phyloP scores from a whole-genome alignment of 2,329 filamentous ascomycete species.

The Pyrenophora teres region DNA sequence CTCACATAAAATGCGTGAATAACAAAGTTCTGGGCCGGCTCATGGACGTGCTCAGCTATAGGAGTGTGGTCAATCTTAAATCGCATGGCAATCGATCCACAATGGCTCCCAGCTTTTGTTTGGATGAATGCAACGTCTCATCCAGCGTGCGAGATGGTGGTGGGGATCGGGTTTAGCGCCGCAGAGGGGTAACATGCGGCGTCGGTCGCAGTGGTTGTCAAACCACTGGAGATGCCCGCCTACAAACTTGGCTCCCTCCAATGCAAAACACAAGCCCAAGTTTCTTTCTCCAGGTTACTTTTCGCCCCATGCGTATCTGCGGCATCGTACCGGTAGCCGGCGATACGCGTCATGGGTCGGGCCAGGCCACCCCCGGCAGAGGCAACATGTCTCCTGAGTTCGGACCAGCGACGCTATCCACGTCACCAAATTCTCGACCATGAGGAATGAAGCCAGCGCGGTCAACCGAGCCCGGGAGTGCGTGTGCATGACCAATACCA shows the following conservation, averaged over 20 bases:
- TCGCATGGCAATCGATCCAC: no score
- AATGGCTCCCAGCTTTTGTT: background rate
- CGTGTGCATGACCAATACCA: background rate
- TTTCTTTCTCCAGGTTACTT: background rate
- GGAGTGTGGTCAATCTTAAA: no score
- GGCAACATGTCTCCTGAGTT: slow-evolving; percentile 25
- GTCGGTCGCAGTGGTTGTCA: background rate
- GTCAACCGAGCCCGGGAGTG: background rate
- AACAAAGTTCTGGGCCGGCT: no score
- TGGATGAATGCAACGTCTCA: background rate
- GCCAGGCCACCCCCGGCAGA: slow-evolving; percentile 14
- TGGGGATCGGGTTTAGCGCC: background rate
- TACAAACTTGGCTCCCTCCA: background rate
- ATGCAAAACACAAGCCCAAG: background rate
- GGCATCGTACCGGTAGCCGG: background rate
- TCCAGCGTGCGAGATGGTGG: background rate
- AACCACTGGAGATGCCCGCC: slow-evolving; percentile 4
- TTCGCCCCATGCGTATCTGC: background rate
- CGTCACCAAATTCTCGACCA: slow-evolving; percentile 23
- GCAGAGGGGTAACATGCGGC: background rate
- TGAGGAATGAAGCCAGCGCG: slow-evolving; percentile 1
- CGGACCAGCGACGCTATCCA: slow-evolving; percentile 22
- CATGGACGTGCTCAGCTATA: no score
- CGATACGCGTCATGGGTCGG: slow-evolving; percentile 15
- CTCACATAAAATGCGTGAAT: no score